Conservation (phyloP, 169 alveolate genomes). For the Prorocentrum cordatum region DNA sequence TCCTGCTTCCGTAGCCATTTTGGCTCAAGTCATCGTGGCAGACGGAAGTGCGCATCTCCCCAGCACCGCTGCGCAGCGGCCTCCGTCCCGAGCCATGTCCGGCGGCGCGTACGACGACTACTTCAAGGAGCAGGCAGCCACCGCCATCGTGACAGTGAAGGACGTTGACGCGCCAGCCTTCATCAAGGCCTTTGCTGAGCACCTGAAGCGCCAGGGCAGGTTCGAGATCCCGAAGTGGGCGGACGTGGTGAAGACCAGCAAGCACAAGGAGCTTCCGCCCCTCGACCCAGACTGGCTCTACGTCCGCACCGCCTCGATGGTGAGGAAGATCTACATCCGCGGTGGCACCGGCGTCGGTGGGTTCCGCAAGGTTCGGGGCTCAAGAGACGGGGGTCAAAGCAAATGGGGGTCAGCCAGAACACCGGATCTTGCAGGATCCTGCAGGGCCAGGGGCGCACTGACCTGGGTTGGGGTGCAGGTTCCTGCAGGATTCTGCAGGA, state of each 20-base stretch:
- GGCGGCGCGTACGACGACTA: background rate
- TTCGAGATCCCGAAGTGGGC: constrained; percentile 71
- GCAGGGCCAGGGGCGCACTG: background rate
- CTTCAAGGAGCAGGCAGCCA: constrained; percentile 52
- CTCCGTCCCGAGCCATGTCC: background rate
- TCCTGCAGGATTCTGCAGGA: too few relatives aligned
- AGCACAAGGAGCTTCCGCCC: constrained; percentile 56
- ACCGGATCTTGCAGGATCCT: background rate
- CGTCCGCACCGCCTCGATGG: constrained; percentile 64
- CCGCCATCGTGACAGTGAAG: constrained; percentile 41
- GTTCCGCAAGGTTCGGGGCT: background rate
- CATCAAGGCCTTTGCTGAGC: constrained; percentile 60
- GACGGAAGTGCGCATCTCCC: too few relatives aligned
- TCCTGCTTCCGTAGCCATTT: too few relatives aligned
- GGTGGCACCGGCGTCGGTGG: constrained; percentile 60
- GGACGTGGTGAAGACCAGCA: constrained; percentile 67
- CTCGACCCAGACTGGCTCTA: constrained; percentile 66
- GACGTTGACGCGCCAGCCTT: constrained; percentile 51
- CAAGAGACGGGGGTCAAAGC: background rate
- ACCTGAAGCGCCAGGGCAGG: constrained; percentile 67
- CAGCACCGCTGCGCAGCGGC: too few relatives aligned
- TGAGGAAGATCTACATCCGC: constrained; percentile 67
- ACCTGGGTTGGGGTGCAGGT: background rate
- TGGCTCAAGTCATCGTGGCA: too few relatives aligned
- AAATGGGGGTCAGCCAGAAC: background rate